Evolutionary conservation across 176 grass and related monocot genomes (phyloP).

Genomic region (Ananas comosus): DNA sequence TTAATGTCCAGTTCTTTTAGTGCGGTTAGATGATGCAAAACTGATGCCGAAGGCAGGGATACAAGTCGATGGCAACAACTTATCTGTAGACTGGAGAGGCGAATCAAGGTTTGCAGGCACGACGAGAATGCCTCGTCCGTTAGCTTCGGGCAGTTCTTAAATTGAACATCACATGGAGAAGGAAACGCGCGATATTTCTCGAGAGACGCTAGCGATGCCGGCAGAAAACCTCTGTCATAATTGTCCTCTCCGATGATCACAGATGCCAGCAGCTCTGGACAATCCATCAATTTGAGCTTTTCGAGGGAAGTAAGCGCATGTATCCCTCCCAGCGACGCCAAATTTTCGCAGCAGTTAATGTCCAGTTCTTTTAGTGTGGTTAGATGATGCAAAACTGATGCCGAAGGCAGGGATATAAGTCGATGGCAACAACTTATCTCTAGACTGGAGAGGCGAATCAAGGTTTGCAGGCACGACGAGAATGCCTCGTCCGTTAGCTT

Average conservation of each 20-base stretch:
- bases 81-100: slow-evolving; percentile 1
- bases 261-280: no score
- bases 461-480: not conserved
- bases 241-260: no score
- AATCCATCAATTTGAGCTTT: no score
- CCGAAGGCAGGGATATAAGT: slow-evolving; percentile 2
- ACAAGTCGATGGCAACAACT: not conserved
- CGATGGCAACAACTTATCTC: not conserved
- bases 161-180: slow-evolving; percentile 20
- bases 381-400: not conserved
- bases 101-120: not conserved
- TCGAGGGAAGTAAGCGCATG: no score
- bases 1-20: not conserved
- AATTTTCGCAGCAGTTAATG: no score
- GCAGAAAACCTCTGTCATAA: no score
- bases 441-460: not conserved
- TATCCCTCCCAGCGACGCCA: no score
- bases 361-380: slow-evolving; percentile 2
- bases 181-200: slow-evolving; percentile 14
- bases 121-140: not conserved
- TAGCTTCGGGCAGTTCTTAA: slow-evolving; percentile 14
- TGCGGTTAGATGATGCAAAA: not conserved
- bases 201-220: no score
- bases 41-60: not conserved
- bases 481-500: slow-evolving; percentile 3